Conservation (phyloP, 1,284 basidiomycete genomes). For the Melampsora larici-populina region DNA sequence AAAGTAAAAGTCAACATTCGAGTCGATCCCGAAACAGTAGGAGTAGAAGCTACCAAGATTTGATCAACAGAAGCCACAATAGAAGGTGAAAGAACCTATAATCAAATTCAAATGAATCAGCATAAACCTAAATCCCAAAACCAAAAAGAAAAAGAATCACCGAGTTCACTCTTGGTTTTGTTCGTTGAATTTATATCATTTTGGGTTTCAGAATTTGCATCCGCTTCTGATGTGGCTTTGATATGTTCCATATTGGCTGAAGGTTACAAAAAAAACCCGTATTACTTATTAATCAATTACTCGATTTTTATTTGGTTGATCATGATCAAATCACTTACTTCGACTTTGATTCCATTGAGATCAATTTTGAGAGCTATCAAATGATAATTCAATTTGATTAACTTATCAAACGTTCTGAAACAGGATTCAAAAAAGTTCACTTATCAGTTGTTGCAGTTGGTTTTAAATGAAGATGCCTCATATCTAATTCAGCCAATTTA, state of each 20-base stretch:
- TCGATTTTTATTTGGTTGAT: background rate
- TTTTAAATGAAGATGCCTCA: conserved; percentile 48
- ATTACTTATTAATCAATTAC: background rate
- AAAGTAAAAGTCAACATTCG: conserved; percentile 80
- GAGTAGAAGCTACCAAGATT: conserved; percentile 75
- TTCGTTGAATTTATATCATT: background rate
- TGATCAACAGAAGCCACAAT: conserved; percentile 85
- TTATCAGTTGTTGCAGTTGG: conserved; percentile 4
- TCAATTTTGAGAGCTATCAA: background rate
- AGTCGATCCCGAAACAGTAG: conserved; percentile 84
- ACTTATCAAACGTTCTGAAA: too few species aligned
- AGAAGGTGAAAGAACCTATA: conserved; percentile 34
- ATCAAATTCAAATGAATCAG: conserved; percentile 64
- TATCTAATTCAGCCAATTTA: conserved; percentile 59
- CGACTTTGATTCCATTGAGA: background rate
- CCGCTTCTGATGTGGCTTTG: background rate
- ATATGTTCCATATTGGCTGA: background rate
- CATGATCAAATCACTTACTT: background rate
- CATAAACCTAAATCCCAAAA: conserved; percentile 51
- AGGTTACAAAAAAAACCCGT: background rate
- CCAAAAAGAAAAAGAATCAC: background rate
- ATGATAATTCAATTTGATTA: background rate
- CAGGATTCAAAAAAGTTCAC: background rate
- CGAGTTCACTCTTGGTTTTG: background rate
- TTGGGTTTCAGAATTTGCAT: background rate